Conservation (phyloP, 148 eudicot species). For the Linanthus parryae region DNA sequence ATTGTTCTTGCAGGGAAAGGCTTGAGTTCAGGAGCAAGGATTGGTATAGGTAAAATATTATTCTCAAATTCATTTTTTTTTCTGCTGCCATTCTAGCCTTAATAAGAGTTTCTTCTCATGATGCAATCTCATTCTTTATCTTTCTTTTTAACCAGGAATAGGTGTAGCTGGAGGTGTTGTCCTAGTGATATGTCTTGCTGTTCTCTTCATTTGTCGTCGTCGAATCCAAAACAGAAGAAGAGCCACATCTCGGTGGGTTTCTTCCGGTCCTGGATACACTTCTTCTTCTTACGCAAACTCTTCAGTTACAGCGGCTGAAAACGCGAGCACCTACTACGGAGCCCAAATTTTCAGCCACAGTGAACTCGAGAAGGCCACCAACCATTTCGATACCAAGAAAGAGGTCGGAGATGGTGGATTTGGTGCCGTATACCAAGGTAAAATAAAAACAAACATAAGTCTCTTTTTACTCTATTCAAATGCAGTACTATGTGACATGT, state of each 20-base stretch:
- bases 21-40: too few relatives aligned
- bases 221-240: not conserved
- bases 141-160: not conserved
- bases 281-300: constrained; percentile 16
- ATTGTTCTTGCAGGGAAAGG: too few relatives aligned
- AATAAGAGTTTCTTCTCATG: too few relatives aligned
- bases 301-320: constrained; percentile 10
- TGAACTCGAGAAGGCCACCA: constrained; percentile 25
- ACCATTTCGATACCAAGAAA: constrained; percentile 15
- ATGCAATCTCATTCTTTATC: too few relatives aligned
- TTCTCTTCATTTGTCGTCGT: not conserved
- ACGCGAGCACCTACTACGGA: constrained; percentile 10
- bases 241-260: not conserved
- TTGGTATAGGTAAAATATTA: too few relatives aligned
- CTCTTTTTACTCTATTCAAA: not conserved
- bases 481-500: not conserved
- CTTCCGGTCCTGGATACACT: constrained; percentile 3
- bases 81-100: too few relatives aligned
- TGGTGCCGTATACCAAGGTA: constrained; percentile 26
- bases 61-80: too few relatives aligned
- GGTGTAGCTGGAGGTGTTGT: not conserved
- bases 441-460: not conserved
- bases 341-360: constrained; percentile 18
- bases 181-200: not conserved
- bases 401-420: constrained; percentile 30